Evolutionary conservation across 768 basidiomycete genomes (phyloP).

Genomic region (Cystofilobasidium bisporidii): DNA sequence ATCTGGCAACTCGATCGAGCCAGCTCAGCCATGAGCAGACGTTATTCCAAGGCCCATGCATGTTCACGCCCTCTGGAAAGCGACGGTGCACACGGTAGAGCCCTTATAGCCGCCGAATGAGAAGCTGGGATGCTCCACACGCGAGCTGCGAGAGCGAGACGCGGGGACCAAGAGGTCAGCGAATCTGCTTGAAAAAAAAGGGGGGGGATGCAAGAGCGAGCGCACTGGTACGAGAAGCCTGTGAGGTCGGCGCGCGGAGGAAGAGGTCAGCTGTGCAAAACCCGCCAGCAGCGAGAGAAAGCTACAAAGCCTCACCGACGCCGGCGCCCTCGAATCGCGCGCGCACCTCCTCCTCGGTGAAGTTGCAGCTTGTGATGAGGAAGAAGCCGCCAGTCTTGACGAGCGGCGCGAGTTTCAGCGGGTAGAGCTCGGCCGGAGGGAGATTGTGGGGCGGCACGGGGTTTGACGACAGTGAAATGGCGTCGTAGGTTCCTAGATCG

Average conservation of each 20-base stretch:
- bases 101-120: conserved; percentile 25
- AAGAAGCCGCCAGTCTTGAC: conserved; percentile 40
- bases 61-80: conserved; percentile 10
- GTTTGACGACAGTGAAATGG: conserved; percentile 32
- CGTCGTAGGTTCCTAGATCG: conserved; percentile 44
- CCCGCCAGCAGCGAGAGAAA: too few species aligned
- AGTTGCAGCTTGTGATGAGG: conserved; percentile 44
- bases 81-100: conserved; percentile 28
- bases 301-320: conserved; percentile 7
- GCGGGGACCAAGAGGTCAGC: too few species aligned
- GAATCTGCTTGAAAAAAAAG: too few species aligned
- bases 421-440: conserved; percentile 36
- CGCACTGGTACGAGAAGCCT: conserved; percentile 20
- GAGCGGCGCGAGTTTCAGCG: conserved; percentile 36
- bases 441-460: conserved; percentile 24
- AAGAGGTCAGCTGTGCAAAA: not conserved
- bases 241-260: not conserved
- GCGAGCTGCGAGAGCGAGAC: conserved; percentile 5
- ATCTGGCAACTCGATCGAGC: too few species aligned
- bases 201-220: too few species aligned
- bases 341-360: conserved; percentile 42
- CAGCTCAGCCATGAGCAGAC: too few species aligned
- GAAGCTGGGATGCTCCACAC: conserved; percentile 25
- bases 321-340: conserved; percentile 31
- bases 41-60: too few species aligned